A percentile compares a stretch with the other conserved stretches of the same genome.
These are phyloP conservation scores for Epichloe sp. DNA, from an alignment of 2,329 filamentous ascomycete species.

Conservation along the genomic window DNA sequence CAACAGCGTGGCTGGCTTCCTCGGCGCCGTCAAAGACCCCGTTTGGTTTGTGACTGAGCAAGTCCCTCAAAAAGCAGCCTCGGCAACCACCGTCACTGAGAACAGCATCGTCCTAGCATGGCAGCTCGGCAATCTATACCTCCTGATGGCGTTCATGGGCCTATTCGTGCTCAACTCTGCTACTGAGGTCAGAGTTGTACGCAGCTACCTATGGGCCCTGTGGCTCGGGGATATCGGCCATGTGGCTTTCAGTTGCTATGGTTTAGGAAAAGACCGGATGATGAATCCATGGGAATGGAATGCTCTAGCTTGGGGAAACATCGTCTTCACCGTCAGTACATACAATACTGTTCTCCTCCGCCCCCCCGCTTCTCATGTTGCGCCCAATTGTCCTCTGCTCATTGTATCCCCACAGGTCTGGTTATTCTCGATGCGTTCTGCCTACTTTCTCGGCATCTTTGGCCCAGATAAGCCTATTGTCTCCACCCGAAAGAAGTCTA, in stretches of 20 bases:
- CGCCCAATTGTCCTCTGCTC: background rate
- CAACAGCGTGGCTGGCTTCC: constrained; percentile 43
- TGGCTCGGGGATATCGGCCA: constrained; percentile 57
- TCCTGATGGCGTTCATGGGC: constrained; percentile 51
- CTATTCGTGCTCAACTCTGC: constrained; percentile 51
- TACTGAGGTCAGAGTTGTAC: constrained; percentile 50
- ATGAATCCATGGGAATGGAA: constrained; percentile 50
- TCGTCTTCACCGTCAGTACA: constrained; percentile 46
- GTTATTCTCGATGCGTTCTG: constrained; percentile 41
- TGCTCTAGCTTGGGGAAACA: constrained; percentile 58
- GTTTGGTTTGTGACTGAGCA: constrained; percentile 53
- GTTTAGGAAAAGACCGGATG: constrained; percentile 42
- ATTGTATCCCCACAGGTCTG: constrained; percentile 25
- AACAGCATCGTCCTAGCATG: constrained; percentile 44
- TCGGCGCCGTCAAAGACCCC: constrained; percentile 41
- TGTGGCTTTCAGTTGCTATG: constrained; percentile 44
- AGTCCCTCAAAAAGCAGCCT: constrained; percentile 26
- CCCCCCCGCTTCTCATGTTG: background rate
- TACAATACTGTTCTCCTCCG: constrained; percentile 2
- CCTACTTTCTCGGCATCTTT: constrained; percentile 48
- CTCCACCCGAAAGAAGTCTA: constrained; percentile 13
- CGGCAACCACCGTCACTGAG: constrained; percentile 23
- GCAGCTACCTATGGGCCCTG: constrained; percentile 52
- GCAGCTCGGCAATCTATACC: constrained; percentile 59
- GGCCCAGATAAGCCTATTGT: constrained; percentile 27